Conservation (phyloP, 495 filamentous ascomycete genomes). For the Penicillium ochrochloron region DNA sequence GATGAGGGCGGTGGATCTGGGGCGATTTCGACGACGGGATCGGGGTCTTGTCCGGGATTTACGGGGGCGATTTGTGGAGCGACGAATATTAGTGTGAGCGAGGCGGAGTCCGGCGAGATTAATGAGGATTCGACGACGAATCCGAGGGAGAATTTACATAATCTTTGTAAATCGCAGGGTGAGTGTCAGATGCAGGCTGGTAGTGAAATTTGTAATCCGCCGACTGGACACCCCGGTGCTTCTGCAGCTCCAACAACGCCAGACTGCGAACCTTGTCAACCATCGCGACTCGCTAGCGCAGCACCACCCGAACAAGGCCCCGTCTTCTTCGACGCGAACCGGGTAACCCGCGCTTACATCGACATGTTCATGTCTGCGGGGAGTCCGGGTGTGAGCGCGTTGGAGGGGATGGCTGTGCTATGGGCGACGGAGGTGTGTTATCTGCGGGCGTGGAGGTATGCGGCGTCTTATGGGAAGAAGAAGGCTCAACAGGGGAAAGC, state of each 20-base stretch:
- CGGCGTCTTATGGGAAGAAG: conserved; percentile 41
- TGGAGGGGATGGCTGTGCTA: conserved; percentile 71
- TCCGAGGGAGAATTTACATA: conserved; percentile 1
- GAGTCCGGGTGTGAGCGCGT: conserved; percentile 47
- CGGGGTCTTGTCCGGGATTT: conserved; percentile 26
- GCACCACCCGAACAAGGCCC: conserved; percentile 23
- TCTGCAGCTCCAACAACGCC: background rate
- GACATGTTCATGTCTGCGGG: conserved; percentile 60
- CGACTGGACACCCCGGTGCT: background rate
- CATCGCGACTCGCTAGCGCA: conserved; percentile 19
- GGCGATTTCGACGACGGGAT: conserved; percentile 27
- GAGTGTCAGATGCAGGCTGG: conserved; percentile 33
- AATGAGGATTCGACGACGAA: background rate
- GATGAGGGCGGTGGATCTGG: conserved; percentile 31
- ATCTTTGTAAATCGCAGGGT: conserved; percentile 26
- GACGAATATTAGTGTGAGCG: background rate
- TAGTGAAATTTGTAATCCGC: conserved; percentile 20
- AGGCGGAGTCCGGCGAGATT: conserved; percentile 1
- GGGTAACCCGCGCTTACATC: conserved; percentile 55
- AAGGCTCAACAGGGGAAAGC: conserved; percentile 14
- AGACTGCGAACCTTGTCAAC: conserved; percentile 11
- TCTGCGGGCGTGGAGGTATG: conserved; percentile 62
- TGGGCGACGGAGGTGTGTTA: conserved; percentile 76
- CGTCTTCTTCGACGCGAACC: conserved; percentile 39
- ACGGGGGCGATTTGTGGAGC: conserved; percentile 14